phyloP scores from a whole-genome alignment of 306 rosid species.

The Prunus armeniaca region DNA sequence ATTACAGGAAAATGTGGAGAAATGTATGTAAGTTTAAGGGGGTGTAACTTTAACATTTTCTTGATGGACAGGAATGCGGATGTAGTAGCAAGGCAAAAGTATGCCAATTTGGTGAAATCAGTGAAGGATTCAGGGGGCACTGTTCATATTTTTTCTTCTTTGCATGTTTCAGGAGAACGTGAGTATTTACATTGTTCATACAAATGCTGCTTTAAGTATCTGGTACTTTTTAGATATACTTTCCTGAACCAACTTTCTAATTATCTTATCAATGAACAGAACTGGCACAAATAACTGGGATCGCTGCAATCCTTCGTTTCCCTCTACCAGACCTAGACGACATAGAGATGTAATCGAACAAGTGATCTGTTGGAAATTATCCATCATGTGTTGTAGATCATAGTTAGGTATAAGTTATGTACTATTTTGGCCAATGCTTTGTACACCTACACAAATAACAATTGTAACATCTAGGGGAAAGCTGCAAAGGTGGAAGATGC shows the following conservation, averaged over 20 bases:
- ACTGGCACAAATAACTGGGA: conserved; percentile 62
- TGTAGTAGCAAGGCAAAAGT: conserved; percentile 52
- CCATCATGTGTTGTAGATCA: background rate
- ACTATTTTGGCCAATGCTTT: background rate
- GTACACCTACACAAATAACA: background rate
- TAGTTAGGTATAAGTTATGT: background rate
- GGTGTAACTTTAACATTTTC: background rate
- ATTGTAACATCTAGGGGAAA: background rate
- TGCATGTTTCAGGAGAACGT: conserved; percentile 99
- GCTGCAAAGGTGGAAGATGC: background rate
- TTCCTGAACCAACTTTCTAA: background rate
- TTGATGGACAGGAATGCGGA: conserved; percentile 71
- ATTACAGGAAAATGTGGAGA: background rate
- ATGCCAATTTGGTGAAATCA: conserved; percentile 74
- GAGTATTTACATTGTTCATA: conserved; percentile 31
- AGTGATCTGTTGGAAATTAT: background rate
- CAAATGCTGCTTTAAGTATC: background rate
- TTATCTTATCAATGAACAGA: conserved; percentile 48
- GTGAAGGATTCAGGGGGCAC: conserved; percentile 83
- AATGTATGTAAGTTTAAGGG: background rate
- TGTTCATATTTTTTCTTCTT: conserved; percentile 84
- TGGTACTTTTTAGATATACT: background rate
- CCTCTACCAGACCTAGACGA: conserved; percentile 97
- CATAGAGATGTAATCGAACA: conserved; percentile 64
- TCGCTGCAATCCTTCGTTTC: conserved; percentile 93